phyloP scores from a whole-genome alignment of 1,284 basidiomycete species.

The Pseudozyma pruni region DNA sequence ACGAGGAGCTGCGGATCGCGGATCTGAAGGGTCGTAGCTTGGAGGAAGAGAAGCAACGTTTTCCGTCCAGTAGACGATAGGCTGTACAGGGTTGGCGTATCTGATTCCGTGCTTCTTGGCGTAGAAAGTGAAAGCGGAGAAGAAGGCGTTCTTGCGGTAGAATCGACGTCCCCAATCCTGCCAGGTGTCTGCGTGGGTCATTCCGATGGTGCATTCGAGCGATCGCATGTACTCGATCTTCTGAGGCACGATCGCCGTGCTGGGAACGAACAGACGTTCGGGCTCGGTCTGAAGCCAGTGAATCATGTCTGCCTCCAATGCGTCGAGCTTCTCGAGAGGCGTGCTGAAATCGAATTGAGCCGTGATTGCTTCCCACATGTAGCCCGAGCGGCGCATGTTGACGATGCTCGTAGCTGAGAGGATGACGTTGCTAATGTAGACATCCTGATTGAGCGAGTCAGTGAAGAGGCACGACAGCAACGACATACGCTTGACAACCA shows the following conservation, averaged over 20 bases:
- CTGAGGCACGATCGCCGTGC: conserved; percentile 60
- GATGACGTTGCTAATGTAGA: conserved; percentile 62
- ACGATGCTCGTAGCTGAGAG: conserved; percentile 55
- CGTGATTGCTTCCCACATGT: conserved; percentile 61
- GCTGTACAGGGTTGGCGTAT: conserved; percentile 56
- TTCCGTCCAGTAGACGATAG: conserved; percentile 60
- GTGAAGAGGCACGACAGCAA: conserved; percentile 61
- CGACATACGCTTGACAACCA: conserved; percentile 61
- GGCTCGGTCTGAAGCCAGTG: conserved; percentile 66
- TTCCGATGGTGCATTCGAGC: conserved; percentile 62
- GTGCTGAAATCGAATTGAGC: conserved; percentile 63
- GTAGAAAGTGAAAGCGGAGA: conserved; percentile 62
- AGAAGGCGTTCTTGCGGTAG: conserved; percentile 61
- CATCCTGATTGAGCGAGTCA: conserved; percentile 58
- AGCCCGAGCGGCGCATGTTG: conserved; percentile 62
- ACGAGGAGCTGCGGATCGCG: neutral
- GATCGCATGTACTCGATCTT: conserved; percentile 61
- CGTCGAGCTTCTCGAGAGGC: conserved; percentile 61
- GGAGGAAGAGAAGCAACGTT: conserved; percentile 52
- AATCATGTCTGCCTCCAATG: conserved; percentile 62
- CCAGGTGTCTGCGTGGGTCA: conserved; percentile 65
- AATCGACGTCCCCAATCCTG: conserved; percentile 65
- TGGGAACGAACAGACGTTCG: conserved; percentile 62
- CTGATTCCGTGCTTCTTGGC: conserved; percentile 64
- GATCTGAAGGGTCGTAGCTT: conserved; percentile 37